These are phyloP conservation scores for Phaeotremella fagi DNA, from an alignment of 768 basidiomycete genomes.

Conservation along the genomic window DNA sequence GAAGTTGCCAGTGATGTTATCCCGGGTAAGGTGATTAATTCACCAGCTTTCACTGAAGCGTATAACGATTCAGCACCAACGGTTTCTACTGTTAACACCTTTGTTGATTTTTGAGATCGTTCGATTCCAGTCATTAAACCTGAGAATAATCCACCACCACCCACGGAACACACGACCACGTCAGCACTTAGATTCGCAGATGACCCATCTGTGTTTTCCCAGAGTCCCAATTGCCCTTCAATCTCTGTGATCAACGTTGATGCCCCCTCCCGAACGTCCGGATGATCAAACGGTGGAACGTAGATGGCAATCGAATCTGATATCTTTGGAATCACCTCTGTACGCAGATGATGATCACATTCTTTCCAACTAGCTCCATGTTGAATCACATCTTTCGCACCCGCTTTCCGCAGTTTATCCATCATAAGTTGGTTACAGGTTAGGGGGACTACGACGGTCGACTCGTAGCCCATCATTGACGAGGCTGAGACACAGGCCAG, in stretches of 20 bases:
- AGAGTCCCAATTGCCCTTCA: constrained; percentile 15
- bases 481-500: constrained; percentile 28
- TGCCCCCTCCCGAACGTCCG: constrained; percentile 30
- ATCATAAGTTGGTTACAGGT: constrained; percentile 29
- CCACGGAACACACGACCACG: constrained; percentile 33
- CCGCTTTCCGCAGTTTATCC: constrained; percentile 15
- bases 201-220: no score
- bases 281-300: constrained; percentile 41
- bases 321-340: constrained; percentile 3
- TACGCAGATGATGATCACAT: constrained; percentile 25
- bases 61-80: constrained; percentile 26
- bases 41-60: constrained; percentile 10
- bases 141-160: constrained; percentile 37
- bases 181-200: no score
- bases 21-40: constrained; percentile 26
- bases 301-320: constrained; percentile 26
- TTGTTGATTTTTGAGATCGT: not conserved
- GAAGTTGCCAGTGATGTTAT: constrained; percentile 40
- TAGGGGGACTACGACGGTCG: constrained; percentile 29
- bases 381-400: constrained; percentile 26
- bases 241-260: constrained; percentile 32
- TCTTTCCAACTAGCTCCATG: constrained; percentile 25
- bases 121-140: constrained; percentile 33
- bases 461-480: constrained; percentile 16
- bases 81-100: constrained; percentile 29